A percentile compares a stretch with the other conserved stretches of the same genome.
phyloP scores from a whole-genome alignment of 352 stramenopile genomes.

The Globisporangium apiculatum region DNA sequence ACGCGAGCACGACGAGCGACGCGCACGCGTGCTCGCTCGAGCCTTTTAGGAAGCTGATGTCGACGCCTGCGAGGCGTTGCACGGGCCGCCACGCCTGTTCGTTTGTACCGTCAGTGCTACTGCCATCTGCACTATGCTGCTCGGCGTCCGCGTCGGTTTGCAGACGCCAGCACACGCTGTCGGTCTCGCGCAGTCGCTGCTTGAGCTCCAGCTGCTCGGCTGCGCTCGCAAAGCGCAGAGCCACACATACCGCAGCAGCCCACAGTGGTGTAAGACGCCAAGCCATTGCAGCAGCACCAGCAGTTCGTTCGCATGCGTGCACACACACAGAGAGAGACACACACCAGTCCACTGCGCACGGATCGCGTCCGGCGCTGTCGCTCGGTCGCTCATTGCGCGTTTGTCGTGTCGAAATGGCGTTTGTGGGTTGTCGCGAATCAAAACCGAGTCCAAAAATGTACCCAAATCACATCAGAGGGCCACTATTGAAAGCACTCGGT shows the following conservation, averaged over 20 bases:
- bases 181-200: constrained; percentile 31
- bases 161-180: constrained; percentile 39
- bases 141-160: not conserved
- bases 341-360: constrained; percentile 12
- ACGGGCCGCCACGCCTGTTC: constrained; percentile 11
- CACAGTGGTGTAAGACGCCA: too few species aligned
- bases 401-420: not conserved
- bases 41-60: constrained; percentile 81
- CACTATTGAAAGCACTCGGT: too few species aligned
- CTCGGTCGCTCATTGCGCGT: not conserved
- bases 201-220: constrained; percentile 59
- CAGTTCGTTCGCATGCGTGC: too few species aligned
- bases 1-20: constrained; percentile 74
- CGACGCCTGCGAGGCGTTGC: constrained; percentile 55
- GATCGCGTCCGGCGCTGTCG: not conserved
- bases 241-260: too few species aligned
- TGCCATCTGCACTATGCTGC: not conserved
- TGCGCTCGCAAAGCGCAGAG: constrained; percentile 3
- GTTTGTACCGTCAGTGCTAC: not conserved
- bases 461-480: too few species aligned
- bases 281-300: too few species aligned
- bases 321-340: not conserved
- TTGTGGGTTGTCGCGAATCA: too few species aligned
- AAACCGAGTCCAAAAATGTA: too few species aligned
- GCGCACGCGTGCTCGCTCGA: constrained; percentile 77